Evolutionary conservation across 2,329 filamentous ascomycete genomes (phyloP).

Genomic region (Exophiala aquamarina): DNA sequence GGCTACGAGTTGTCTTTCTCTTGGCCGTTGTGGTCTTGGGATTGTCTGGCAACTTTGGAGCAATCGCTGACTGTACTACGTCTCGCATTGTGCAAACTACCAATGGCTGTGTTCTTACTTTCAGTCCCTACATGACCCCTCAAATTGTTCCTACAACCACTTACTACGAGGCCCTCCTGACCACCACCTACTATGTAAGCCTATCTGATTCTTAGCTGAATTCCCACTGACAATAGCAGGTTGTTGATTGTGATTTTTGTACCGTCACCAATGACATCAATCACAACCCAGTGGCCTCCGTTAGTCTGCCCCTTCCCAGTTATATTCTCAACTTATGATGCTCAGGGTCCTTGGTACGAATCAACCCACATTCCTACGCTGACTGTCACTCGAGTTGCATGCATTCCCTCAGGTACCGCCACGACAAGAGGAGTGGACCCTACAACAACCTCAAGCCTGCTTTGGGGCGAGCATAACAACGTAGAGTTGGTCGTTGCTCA

Average conservation of each 20-base stretch:
- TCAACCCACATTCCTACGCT: slow-evolving; percentile 20
- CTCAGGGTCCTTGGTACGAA: slow-evolving; percentile 22
- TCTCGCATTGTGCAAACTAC: neutral
- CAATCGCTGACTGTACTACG: no score
- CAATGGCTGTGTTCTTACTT: slow-evolving; percentile 21
- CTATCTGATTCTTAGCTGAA: neutral
- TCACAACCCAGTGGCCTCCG: slow-evolving; percentile 15
- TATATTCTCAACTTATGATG: slow-evolving; percentile 5
- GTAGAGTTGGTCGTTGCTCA: no score
- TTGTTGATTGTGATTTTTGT: slow-evolving; percentile 26
- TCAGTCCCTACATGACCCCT: slow-evolving; percentile 21
- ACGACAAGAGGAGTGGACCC: slow-evolving; percentile 5
- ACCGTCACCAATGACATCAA: slow-evolving; percentile 24
- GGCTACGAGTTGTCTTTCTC: neutral
- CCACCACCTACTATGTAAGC: slow-evolving; percentile 23
- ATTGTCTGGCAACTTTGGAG: no score
- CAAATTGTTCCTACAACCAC: slow-evolving; percentile 26
- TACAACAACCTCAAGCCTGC: neutral
- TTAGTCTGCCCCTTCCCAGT: slow-evolving; percentile 5
- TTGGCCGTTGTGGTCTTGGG: neutral
- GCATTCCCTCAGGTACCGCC: slow-evolving; percentile 18
- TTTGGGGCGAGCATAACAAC: no score
- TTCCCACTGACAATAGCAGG: slow-evolving; percentile 11
- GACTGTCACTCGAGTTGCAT: slow-evolving; percentile 25
- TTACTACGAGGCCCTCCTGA: slow-evolving; percentile 25